Conservation (phyloP, 2,329 filamentous ascomycete genomes). For the Calonectria fujianensis region DNA sequence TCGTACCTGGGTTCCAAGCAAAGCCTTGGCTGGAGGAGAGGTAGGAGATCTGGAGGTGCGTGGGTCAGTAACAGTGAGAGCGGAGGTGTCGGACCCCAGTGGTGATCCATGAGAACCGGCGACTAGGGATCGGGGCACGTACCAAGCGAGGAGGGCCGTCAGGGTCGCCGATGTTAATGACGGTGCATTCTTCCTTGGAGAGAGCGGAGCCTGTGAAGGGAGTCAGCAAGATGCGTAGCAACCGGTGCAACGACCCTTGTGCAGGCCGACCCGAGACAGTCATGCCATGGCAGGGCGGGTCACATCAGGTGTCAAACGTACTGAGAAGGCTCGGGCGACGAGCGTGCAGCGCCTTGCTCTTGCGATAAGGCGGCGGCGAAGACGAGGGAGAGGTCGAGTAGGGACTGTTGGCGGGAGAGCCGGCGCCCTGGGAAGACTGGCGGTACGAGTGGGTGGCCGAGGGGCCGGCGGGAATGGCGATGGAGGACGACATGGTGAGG, state of each 20-base stretch:
- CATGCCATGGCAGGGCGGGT: slow-evolving; percentile 39
- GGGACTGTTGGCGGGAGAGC: slow-evolving; percentile 67
- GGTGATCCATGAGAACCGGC: slow-evolving; percentile 18
- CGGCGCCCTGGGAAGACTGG: slow-evolving; percentile 66
- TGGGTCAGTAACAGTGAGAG: slow-evolving; percentile 12
- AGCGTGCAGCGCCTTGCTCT: slow-evolving; percentile 69
- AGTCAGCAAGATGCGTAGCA: slow-evolving; percentile 54
- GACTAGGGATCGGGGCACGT: slow-evolving; percentile 57
- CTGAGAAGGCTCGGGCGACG: slow-evolving; percentile 78
- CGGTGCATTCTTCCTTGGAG: slow-evolving; percentile 84
- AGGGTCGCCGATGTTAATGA: slow-evolving; percentile 85
- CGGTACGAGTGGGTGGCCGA: slow-evolving; percentile 61
- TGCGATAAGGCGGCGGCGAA: slow-evolving; percentile 72
- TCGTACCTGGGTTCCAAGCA: slow-evolving; percentile 85
- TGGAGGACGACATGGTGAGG: slow-evolving; percentile 78
- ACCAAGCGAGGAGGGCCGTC: slow-evolving; percentile 84
- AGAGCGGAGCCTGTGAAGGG: slow-evolving; percentile 78
- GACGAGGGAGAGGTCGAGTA: slow-evolving; percentile 68
- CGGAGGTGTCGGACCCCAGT: slow-evolving; percentile 16
- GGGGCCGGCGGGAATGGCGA: slow-evolving; percentile 76
- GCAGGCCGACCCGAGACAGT: slow-evolving; percentile 36
- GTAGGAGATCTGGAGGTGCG: slow-evolving; percentile 79
- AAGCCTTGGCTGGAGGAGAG: slow-evolving; percentile 87
- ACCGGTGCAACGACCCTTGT: not conserved
- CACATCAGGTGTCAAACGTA: slow-evolving; percentile 59